phyloP scores from a whole-genome alignment of 768 basidiomycete species.

The Inosperma sp. region DNA sequence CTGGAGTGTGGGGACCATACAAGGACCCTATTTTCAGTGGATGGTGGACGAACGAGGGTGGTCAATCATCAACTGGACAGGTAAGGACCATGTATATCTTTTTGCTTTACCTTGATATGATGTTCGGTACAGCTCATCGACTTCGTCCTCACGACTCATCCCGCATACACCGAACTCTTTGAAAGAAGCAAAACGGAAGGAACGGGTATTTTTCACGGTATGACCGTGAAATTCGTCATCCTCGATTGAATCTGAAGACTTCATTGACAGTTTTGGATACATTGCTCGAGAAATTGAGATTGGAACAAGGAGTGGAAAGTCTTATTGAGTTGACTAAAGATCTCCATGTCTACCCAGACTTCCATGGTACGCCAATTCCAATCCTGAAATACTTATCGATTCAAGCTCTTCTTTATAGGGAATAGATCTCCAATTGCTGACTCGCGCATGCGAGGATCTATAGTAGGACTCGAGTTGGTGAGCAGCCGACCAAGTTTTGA shows the following conservation, averaged over 20 bases:
- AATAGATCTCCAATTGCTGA: conserved; percentile 97
- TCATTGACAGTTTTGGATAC: conserved; percentile 59
- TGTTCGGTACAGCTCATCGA: conserved; percentile 66
- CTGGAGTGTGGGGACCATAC: conserved; percentile 92
- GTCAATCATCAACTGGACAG: conserved; percentile 98
- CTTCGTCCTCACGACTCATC: conserved; percentile 90
- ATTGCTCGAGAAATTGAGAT: conserved; percentile 60
- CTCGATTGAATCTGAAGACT: no score
- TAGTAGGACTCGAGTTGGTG: conserved; percentile 80
- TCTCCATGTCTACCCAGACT: conserved; percentile 92
- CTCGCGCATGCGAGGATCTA: conserved; percentile 89
- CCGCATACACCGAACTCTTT: conserved; percentile 70
- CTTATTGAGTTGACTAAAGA: conserved; percentile 86
- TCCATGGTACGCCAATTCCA: conserved; percentile 59
- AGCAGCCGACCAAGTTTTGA: conserved; percentile 11
- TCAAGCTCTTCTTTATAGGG: conserved; percentile 41
- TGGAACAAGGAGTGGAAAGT: conserved; percentile 50
- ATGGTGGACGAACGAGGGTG: conserved; percentile 99
- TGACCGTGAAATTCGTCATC: no score
- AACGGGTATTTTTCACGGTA: conserved; percentile 57
- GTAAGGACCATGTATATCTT: conserved; percentile 31
- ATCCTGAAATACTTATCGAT: neutral
- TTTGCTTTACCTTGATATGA: neutral
- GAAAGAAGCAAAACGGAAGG: conserved; percentile 55
- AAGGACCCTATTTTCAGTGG: conserved; percentile 89